Base-by-base conservation (phyloP, 2,329 filamentous ascomycete species). In the Colletotrichum tropicale region DNA sequence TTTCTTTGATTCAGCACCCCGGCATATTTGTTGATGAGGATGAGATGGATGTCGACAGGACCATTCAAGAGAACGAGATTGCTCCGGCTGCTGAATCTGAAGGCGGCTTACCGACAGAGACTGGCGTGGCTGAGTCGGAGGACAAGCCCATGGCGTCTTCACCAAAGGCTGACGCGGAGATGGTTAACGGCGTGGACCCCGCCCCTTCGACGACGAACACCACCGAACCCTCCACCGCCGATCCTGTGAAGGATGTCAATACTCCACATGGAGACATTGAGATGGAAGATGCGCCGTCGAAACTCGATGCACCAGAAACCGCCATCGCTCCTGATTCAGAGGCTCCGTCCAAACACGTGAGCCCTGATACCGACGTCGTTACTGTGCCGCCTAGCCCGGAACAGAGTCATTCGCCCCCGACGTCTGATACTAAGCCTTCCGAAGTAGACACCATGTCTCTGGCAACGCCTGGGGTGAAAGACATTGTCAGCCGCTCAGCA, bases 391-490 rank as follows among this genome's bases (percentile, higher is more conserved):
- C 82, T 2, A 89, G 88, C 72, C 82, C 82, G n/a, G 85, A 85
- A 66, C 84, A 83, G 18, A 90, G 86, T 65, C 86, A 87, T 70
- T 89, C 89, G 0, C 88, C 88, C 3, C 85, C 82, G 8, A 88
- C 86, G 1, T 87, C 88, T 8, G 89, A 91, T 70, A 89, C 87
- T 0, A 90, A 89, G 61, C 87, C 86, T 1, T 89, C 88, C 0
- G 89, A 91, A 13, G 80, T 85, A 2, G 89, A 89, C 62, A 87
- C 85, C 2, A 81, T 83, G 5, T 77, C 77, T 38, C 15, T 77
- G 16, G 69, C 74, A 18, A 76, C 74, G 30, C 76, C 76, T 4
- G 77, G 68, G 6, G 61, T 68, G 8, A 78, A 78, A 34, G 75
- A 82, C 58, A 80, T 81, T 6, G 79, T 78, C 36, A 85, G 84